Evolutionary conservation across 225 moss, liverwort and hornwort species (phyloP), one percentile per base, ranked within the genome.

Genomic region (Straminergon stramineum): DNA sequence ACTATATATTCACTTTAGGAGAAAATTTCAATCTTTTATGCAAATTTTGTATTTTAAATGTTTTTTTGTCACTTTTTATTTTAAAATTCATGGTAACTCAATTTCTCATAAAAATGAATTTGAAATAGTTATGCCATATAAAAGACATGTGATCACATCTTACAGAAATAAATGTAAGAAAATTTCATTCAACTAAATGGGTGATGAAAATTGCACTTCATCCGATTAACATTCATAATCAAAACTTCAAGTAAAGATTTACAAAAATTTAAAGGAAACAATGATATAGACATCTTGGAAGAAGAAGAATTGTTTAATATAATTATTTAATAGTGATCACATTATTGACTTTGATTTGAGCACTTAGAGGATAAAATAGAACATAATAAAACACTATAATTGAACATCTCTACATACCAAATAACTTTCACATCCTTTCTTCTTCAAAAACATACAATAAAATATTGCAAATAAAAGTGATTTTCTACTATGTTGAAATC

Each of bases 321-420:
- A 16, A 27, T 43, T 16, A 43, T 73, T 43, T 43, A 5, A 15
- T 28, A 15, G 4, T 17, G 0, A 43, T 27, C 1, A 17, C 6
- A 43, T 28, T 10, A 43, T 2, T 43, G 2, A 10, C 6, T 43
- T 43, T 73, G 3, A 28, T 28, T 17, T 74, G 4, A 28, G 2
- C 2, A 74, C 16, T 74, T 10, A 6, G 3, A 2, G 2, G 3
- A 7, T 16, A 43, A 43, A 43, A 43, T 26, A 73, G 28, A 43
- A 14, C 0, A 41, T 15, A 41, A 41, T 41, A 30, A 30, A 48
- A 31, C 0, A 31, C 2, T 27, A 74, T 2, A 30, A 11, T 75
- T 28, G 17, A 74, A 45, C 6, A 74, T 74, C 2, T 28, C 0
- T 0, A 26, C 0, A 0, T 18, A 30, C 9, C 41, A 43, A 73